Percentiles rank a stretch among this genome's conserved stretches.
These are phyloP conservation scores for Floccularia luteovirens DNA, from an alignment of 768 basidiomycete genomes.

Conservation along the genomic window DNA sequence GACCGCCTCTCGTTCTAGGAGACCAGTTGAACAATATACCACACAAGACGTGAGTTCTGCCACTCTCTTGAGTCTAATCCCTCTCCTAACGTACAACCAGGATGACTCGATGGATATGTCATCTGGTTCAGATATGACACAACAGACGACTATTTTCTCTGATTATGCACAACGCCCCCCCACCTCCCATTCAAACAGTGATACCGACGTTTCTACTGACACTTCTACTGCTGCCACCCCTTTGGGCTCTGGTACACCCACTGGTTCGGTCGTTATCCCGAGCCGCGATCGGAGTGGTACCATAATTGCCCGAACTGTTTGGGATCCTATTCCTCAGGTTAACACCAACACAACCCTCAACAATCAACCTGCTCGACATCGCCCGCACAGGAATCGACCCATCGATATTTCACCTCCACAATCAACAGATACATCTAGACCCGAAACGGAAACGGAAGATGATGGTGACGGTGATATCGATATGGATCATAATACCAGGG, in stretches of 20 bases:
- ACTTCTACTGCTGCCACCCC: constrained; percentile 56
- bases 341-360: constrained; percentile 6
- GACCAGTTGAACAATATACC: not conserved
- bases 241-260: constrained; percentile 49
- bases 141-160: constrained; percentile 8
- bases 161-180: constrained; percentile 6
- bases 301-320: constrained; percentile 56
- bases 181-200: constrained; percentile 34
- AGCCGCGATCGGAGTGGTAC: constrained; percentile 70
- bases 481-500: constrained; percentile 22
- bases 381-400: constrained; percentile 4
- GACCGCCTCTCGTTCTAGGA: not conserved
- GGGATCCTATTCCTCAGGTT: constrained; percentile 33
- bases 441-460: constrained; percentile 76
- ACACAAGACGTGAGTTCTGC: not conserved
- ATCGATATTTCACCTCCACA: constrained; percentile 28
- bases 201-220: constrained; percentile 57
- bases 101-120: constrained; percentile 16
- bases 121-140: constrained; percentile 5
- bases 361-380: constrained; percentile 10
- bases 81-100: constrained; percentile 2
- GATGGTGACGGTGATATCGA: constrained; percentile 61
- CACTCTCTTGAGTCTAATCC: not conserved
- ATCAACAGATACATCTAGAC: constrained; percentile 40
- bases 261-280: constrained; percentile 50